Conservation (phyloP, 371 early-diverging fungal species). For the Mortierella sp. region DNA sequence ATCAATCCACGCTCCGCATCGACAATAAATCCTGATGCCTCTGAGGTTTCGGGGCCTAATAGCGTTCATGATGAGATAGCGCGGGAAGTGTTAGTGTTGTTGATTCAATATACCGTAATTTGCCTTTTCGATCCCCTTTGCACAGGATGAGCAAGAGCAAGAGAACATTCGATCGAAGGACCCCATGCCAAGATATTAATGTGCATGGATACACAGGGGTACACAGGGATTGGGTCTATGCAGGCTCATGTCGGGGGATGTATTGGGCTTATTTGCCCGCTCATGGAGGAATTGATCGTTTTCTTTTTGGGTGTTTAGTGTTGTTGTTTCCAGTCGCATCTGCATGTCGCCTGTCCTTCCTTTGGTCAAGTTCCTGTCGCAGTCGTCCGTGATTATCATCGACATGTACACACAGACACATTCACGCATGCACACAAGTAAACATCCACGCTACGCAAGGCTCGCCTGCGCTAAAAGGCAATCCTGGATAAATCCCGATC, state of each 20-base stretch:
- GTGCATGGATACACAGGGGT: neutral
- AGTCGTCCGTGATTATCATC: neutral
- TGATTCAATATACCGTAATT: neutral
- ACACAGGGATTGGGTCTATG: neutral
- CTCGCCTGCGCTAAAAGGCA: neutral
- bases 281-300: conserved; percentile 1
- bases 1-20: conserved; percentile 91
- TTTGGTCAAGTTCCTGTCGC: neutral
- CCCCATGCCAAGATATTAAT: neutral
- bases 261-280: conserved; percentile 7
- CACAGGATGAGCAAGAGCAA: neutral
- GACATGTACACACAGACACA: neutral
- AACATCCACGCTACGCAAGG: neutral
- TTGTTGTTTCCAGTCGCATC: neutral
- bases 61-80: neutral
- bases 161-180: neutral
- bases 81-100: neutral
- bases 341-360: neutral
- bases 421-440: neutral
- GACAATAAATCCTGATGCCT: conserved; percentile 96
- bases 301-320: neutral
- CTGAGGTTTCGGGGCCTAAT: conserved; percentile 59
- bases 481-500: neutral
- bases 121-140: neutral
- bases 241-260: conserved; percentile 3